Conservation (phyloP, 1,139 yeast species). For the Magnusiomyces tetraspermus region DNA sequence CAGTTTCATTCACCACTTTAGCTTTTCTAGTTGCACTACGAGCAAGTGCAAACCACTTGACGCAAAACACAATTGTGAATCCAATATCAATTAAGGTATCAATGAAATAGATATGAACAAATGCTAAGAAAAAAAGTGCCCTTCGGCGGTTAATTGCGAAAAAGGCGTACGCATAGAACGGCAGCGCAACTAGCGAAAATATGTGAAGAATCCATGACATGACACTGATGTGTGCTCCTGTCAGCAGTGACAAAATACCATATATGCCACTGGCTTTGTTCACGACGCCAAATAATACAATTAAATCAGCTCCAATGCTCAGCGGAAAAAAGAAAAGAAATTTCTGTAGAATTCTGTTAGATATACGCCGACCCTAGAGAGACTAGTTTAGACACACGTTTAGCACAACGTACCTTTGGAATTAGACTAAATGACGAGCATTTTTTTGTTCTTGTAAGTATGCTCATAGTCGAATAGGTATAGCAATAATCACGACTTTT, state of each 20-base stretch:
- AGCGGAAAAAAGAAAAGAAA: conserved; percentile 62
- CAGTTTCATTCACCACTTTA: conserved; percentile 1
- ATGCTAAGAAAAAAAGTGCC: conserved; percentile 46
- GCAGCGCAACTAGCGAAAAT: conserved; percentile 51
- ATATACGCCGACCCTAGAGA: too few species aligned
- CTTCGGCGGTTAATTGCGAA: conserved; percentile 40
- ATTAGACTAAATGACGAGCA: too few species aligned
- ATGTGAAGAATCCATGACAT: conserved; percentile 79
- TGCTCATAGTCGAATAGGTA: too few species aligned
- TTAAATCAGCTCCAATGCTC: conserved; percentile 77
- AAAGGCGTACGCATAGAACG: conserved; percentile 60
- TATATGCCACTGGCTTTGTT: conserved; percentile 86
- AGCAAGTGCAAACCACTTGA: conserved; percentile 54
- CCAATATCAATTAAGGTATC: conserved; percentile 62
- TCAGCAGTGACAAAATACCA: conserved; percentile 76
- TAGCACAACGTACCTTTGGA: too few species aligned
- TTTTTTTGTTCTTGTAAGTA: too few species aligned
- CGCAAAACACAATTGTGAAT: conserved; percentile 65
- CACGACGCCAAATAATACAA: conserved; percentile 67
- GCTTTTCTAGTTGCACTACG: conserved; percentile 10
- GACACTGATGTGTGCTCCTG: conserved; percentile 74
- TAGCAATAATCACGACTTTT: too few species aligned
- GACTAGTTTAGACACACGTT: too few species aligned
- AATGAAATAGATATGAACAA: conserved; percentile 50
- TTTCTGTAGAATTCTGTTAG: too few species aligned